Evolutionary conservation across 2,329 filamentous ascomycete genomes (phyloP), one percentile per base, ranked within the genome.

Genomic region (Aureobasidium sp.): DNA sequence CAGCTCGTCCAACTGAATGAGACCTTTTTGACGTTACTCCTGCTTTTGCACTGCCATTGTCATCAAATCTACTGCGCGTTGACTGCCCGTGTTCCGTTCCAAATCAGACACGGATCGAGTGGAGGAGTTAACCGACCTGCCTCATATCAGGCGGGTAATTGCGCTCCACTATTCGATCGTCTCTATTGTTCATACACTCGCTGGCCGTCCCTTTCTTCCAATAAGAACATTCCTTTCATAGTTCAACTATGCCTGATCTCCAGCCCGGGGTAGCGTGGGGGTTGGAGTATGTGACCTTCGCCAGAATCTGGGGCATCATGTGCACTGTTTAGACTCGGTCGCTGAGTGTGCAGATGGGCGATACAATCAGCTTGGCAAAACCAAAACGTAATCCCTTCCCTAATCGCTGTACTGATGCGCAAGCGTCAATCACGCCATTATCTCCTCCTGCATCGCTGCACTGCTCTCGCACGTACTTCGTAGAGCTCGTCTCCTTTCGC

Each of bases 341-440:
- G n/a, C 17, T 36, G 13, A 46, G 27, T 29, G 26, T 32, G 15
- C 26, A 48, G 3, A n/a, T 43, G 13, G 10, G 20, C 20, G 34
- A 20, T 44, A 41, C 34, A 32, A 29, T 41, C 34, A 50, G 44
- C 46, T 46, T 46, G 27, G 39, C 36, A 51, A 43, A 50, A 41
- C 17, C 34, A 60, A 60, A 20, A 60, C 46, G 57, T 50, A 60
- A 60, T 46, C 17, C 17, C 17, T 51, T 59, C 24, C 9, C 46
- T 34, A 37, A 37, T 37, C 43, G 34, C 32, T 29, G 9, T 2
- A 27, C 24, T 6, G 24, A 6, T 34, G 13, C 26, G 5, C 55
- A 39, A 48, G 32, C 43, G 43, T 34, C 57, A 32, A 60, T 50
- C 57, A 60, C 57, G 57, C 46, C 57, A 60, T 60, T 39, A 12